Percentiles rank a stretch among this genome's conserved stretches.
Evolutionary conservation across 352 stramenopile genomes (phyloP).

Genomic region (Pythium biforme): DNA sequence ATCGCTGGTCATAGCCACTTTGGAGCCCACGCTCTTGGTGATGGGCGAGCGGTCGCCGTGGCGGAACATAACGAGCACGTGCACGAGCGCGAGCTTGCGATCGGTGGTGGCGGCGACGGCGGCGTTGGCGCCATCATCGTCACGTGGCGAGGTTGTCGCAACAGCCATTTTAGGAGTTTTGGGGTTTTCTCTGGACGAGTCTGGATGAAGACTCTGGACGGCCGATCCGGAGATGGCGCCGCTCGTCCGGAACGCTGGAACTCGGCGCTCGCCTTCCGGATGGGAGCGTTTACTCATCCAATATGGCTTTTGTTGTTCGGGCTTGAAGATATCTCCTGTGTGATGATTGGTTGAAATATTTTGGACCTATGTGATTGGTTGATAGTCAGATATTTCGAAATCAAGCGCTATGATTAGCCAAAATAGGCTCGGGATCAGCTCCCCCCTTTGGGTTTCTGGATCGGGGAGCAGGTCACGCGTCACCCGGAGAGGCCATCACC

Average conservation of each 20-base stretch:
- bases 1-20: slow-evolving; percentile 38
- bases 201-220: background rate
- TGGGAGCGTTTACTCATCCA: slow-evolving; percentile 29
- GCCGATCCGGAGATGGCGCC: background rate
- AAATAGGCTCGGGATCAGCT: slow-evolving; percentile 26
- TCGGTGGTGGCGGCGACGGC: background rate
- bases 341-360: slow-evolving; percentile 15
- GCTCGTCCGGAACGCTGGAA: slow-evolving; percentile 6
- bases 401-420: slow-evolving; percentile 19
- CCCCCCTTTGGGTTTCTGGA: slow-evolving; percentile 11
- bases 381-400: background rate
- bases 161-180: background rate
- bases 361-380: background rate
- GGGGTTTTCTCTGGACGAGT: no score
- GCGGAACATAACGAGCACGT: slow-evolving; percentile 74
- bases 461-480: slow-evolving; percentile 22
- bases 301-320: background rate
- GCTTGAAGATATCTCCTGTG: slow-evolving; percentile 13
- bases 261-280: background rate
- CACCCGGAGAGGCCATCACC: slow-evolving; percentile 24
- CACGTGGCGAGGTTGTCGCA: background rate
- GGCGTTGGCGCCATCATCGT: background rate
- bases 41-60: slow-evolving; percentile 81
- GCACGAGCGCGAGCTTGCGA: slow-evolving; percentile 40
- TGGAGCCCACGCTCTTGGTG: slow-evolving; percentile 45